These are phyloP conservation scores for Solanum neorickii DNA, from an alignment of 257 asterid genomes.

Conservation along the genomic window DNA sequence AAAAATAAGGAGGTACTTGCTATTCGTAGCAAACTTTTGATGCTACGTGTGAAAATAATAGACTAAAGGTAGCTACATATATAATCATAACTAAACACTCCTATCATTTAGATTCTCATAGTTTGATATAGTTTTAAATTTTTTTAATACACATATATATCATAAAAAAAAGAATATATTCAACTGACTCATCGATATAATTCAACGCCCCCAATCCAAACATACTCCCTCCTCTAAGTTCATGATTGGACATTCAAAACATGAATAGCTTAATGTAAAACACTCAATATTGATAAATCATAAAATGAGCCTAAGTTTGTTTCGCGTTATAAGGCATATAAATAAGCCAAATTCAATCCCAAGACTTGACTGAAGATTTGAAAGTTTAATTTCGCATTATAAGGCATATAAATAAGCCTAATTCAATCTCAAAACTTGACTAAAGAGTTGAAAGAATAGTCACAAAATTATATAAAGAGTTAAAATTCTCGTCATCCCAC, in stretches of 20 bases:
- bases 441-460: accelerated
- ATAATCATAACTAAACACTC: background rate
- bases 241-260: background rate
- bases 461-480: background rate
- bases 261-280: too few relatives aligned
- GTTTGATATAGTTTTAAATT: background rate
- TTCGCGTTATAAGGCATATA: background rate
- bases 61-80: background rate
- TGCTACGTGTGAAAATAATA: background rate
- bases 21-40: background rate
- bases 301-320: background rate
- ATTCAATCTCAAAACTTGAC: background rate
- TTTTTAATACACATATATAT: background rate
- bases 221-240: background rate
- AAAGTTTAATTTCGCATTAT: background rate
- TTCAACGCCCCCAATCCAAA: background rate
- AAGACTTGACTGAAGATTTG: background rate
- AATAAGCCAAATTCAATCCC: background rate
- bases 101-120: background rate
- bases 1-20: background rate
- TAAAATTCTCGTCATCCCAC: background rate
- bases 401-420: background rate
- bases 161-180: too few relatives aligned
- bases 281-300: background rate
- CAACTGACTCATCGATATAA: background rate